Evolutionary conservation across 2,329 filamentous ascomycete genomes (phyloP).

Genomic region (Penicillium sp.): DNA sequence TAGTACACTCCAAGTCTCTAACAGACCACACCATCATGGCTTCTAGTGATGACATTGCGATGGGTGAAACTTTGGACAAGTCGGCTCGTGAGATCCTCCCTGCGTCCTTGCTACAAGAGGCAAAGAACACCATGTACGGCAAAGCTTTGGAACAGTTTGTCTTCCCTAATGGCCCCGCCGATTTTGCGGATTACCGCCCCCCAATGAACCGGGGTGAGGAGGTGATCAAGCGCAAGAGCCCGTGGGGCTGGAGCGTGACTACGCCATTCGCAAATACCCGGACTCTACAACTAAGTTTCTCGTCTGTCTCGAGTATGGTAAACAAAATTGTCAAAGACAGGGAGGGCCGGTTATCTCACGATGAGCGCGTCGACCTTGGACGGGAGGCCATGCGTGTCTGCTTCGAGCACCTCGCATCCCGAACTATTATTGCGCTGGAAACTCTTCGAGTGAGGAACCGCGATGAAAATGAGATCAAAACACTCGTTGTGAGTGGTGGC

Average conservation of each 20-base stretch:
- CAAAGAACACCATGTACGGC: conserved; percentile 74
- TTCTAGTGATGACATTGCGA: conserved; percentile 73
- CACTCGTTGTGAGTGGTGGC: conserved; percentile 82
- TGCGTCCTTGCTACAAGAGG: conserved; percentile 51
- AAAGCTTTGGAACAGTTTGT: conserved; percentile 76
- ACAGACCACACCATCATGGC: conserved; percentile 73
- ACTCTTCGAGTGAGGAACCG: conserved; percentile 24
- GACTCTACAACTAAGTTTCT: conserved; percentile 70
- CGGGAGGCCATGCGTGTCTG: conserved; percentile 72
- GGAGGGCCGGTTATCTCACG: conserved; percentile 44
- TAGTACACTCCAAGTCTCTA: conserved; percentile 71
- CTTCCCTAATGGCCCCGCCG: conserved; percentile 54
- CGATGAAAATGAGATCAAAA: conserved; percentile 44
- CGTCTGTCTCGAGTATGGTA: conserved; percentile 67
- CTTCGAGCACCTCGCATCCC: conserved; percentile 82
- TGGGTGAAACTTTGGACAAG: conserved; percentile 90
- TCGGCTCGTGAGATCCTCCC: conserved; percentile 76
- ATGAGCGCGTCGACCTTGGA: conserved; percentile 69
- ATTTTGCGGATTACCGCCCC: conserved; percentile 55
- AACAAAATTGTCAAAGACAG: conserved; percentile 53
- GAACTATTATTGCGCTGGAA: conserved; percentile 70
- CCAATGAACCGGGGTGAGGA: conserved; percentile 61
- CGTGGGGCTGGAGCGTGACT: conserved; percentile 67
- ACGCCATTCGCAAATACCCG: conserved; percentile 65
- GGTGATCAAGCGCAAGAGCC: conserved; percentile 48